A percentile compares a stretch with the other conserved stretches of the same genome.
Evolutionary conservation across 805 yeast genomes (phyloP).

Genomic region (Wickerhamiella parazyma): DNA sequence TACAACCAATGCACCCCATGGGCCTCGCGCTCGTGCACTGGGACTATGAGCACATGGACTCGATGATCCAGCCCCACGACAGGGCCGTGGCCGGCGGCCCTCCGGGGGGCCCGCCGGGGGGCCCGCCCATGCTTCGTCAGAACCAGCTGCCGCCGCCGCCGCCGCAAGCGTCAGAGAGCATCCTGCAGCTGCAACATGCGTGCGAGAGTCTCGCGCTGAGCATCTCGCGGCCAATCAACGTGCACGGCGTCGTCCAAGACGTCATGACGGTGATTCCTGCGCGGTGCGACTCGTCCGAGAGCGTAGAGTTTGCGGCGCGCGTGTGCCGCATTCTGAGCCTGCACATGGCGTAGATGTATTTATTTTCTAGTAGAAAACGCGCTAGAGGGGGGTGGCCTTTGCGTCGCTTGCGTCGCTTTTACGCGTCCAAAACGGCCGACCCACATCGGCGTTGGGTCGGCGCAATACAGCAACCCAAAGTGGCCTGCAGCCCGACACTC

Average conservation of each 20-base stretch:
- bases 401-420: too few species aligned
- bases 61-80: too few species aligned
- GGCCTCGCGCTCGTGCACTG: too few species aligned
- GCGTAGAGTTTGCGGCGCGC: constrained; percentile 6
- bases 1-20: background rate
- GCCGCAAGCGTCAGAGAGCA: background rate
- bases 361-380: too few species aligned
- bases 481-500: too few species aligned
- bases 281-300: constrained; percentile 3
- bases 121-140: background rate
- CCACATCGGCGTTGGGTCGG: too few species aligned
- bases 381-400: too few species aligned
- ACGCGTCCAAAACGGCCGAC: too few species aligned
- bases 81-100: background rate
- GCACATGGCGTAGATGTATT: background rate
- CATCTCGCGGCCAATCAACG: constrained; percentile 5
- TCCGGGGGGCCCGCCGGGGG: background rate
- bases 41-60: background rate
- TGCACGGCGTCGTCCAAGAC: constrained; percentile 2
- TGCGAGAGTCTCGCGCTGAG: constrained; percentile 1
- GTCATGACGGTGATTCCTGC: constrained; percentile 1
- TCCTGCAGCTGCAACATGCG: constrained; percentile 3
- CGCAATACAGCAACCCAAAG: too few species aligned
- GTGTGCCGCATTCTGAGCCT: constrained; percentile 3
- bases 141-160: background rate